Percentiles rank a stretch among this genome's conserved stretches.
These are phyloP conservation scores for Bryoglossum gracile DNA, from an alignment of 495 filamentous ascomycete species.

Conservation along the genomic window DNA sequence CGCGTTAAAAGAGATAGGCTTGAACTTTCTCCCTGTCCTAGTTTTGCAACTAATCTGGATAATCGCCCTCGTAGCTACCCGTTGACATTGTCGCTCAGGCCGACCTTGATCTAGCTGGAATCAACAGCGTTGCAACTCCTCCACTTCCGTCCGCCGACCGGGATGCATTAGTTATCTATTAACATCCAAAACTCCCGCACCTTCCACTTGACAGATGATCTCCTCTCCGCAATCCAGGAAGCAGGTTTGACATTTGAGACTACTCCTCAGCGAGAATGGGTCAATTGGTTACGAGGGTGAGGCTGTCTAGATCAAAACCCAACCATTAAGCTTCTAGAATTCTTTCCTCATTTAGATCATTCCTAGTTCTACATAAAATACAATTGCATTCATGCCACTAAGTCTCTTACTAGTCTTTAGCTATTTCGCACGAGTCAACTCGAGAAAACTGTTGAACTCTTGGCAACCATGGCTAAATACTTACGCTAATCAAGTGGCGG, in stretches of 20 bases:
- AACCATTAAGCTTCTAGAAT: constrained; percentile 36
- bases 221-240: constrained; percentile 31
- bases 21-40: not conserved
- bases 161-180: constrained; percentile 24
- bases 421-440: too few relatives aligned
- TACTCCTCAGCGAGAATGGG: constrained; percentile 35
- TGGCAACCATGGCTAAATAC: too few relatives aligned
- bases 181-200: constrained; percentile 37
- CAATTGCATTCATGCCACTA: too few relatives aligned
- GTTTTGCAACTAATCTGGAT: not conserved
- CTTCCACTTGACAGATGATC: constrained; percentile 37
- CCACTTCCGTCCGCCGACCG: not conserved
- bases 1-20: constrained; percentile 34
- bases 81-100: constrained; percentile 43
- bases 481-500: too few relatives aligned
- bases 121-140: constrained; percentile 1
- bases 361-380: too few relatives aligned
- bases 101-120: constrained; percentile 30
- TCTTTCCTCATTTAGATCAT: too few relatives aligned
- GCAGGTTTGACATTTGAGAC: constrained; percentile 33
- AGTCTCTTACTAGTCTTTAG: too few relatives aligned
- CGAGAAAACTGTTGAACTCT: too few relatives aligned
- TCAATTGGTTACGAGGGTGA: constrained; percentile 27
- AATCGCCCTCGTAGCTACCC: constrained; percentile 43
- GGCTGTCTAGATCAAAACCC: constrained; percentile 30